Evolutionary conservation across 169 alveolate species (phyloP).

Genomic region (Plasmodium knowlesi): DNA sequence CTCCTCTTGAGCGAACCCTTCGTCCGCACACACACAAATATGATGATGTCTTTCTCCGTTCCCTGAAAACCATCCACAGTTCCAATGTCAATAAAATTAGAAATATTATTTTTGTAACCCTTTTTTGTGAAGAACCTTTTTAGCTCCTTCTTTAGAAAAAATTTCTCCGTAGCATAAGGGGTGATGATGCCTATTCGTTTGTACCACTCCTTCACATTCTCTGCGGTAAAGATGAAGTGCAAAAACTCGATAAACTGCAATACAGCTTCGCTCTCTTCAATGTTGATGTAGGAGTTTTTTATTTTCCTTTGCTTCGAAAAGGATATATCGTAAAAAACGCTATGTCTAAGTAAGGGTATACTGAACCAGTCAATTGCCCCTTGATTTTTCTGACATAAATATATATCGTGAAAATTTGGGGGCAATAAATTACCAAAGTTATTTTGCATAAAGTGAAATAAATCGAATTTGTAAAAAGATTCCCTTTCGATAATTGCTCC

Average conservation of each 20-base stretch:
- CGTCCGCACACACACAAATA: constrained; percentile 92
- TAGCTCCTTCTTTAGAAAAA: constrained; percentile 70
- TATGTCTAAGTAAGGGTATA: constrained; percentile 78
- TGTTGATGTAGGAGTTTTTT: constrained; percentile 69
- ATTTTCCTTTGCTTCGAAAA: constrained; percentile 42
- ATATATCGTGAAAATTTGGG: constrained; percentile 14
- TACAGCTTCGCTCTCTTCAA: constrained; percentile 71
- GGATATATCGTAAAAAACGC: constrained; percentile 75
- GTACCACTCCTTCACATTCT: constrained; percentile 46
- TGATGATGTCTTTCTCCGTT: constrained; percentile 96
- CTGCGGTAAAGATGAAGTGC: constrained; percentile 77
- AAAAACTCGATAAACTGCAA: constrained; percentile 74
- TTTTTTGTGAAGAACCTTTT: constrained; percentile 37
- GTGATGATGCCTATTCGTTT: constrained; percentile 83
- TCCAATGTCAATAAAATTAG: constrained; percentile 91
- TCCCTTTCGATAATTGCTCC: constrained; percentile 41
- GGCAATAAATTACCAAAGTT: constrained; percentile 46
- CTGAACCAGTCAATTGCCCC: constrained; percentile 76
- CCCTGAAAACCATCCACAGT: constrained; percentile 99
- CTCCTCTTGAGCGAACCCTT: constrained; percentile 78
- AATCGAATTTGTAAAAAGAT: constrained; percentile 36
- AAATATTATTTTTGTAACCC: constrained; percentile 38
- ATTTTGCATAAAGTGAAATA: constrained; percentile 43
- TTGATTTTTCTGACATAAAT: constrained; percentile 39
- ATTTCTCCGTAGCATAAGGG: constrained; percentile 83